Evolutionary conservation across 2,329 filamentous ascomycete genomes (phyloP), one percentile per base, ranked within the genome.

Genomic region (Colletotrichum zoysiae): DNA sequence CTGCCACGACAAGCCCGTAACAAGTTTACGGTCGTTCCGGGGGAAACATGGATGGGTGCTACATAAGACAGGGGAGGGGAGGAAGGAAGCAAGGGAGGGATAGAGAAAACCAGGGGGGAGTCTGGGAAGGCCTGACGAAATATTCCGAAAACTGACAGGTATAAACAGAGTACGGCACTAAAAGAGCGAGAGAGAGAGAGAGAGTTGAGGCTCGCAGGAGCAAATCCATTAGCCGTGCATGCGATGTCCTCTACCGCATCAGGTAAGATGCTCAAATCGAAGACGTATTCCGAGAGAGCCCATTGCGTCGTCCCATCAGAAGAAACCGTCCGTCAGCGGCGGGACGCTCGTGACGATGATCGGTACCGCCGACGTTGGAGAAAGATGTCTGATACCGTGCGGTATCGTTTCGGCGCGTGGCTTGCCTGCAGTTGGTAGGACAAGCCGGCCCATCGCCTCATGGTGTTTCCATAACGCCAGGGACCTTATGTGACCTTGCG

Each of bases 271-370:
- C 5, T 65, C 66, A 53, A 69, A 68, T 26, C 23, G 60, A 57
- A 67, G 48, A 38, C 44, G 50, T 60, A 56, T 53, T 35, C 38
- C 26, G 46, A 14, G 14, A 20, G 46, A 23, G 48, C 23, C 46
- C 38, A 46, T 35, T 62, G 57, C n/a, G 38, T 12, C 50, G 57
- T 46, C 18, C 53, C 69, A 68, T 63, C 51, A 69, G 38, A 16
- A 48, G 58, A 6, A 64, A 60, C 30, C 18, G 33, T 50, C 42
- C 18, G 33, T 50, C 48, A 33, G 61, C 46, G 20, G 46, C 40
- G 50, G 16, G 46, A 60, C 30, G 23, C 44, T 26, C 33, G 33
- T 46, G 23, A 56, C 30, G 59, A 51, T 18, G 55, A 50, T 44
- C 16, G 26, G 38, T 18, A 44, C 56, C n/a, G 2, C 38, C 12